Evolutionary conservation across 2,329 filamentous ascomycete genomes (phyloP).

Genomic region (Alternaria gansuensis): DNA sequence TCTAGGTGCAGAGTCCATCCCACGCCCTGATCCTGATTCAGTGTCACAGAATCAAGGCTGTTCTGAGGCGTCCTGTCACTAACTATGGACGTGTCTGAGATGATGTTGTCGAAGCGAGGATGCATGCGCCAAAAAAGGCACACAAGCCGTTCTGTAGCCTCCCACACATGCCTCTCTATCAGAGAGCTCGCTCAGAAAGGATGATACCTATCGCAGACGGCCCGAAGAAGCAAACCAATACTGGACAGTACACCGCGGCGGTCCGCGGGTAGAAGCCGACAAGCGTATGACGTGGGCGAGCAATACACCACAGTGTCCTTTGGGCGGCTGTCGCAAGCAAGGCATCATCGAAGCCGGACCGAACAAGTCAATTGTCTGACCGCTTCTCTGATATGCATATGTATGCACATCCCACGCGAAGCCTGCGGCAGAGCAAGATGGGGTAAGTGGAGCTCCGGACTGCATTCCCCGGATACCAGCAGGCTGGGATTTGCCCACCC

Average conservation of each 20-base stretch:
- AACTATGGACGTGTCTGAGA: conserved; percentile 22
- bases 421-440: conserved; percentile 30
- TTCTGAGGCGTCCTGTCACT: conserved; percentile 34
- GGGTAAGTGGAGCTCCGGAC: conserved; percentile 37
- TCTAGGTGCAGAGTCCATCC: conserved; percentile 39
- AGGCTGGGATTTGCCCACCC: conserved; percentile 26
- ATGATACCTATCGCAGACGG: conserved; percentile 20
- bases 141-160: conserved; percentile 18
- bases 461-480: conserved; percentile 38
- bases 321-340: conserved; percentile 23
- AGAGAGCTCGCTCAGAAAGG: conserved; percentile 13
- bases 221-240: conserved; percentile 27
- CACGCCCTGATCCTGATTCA: conserved; percentile 39
- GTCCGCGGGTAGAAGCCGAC: conserved; percentile 19
- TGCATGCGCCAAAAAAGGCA: conserved; percentile 22
- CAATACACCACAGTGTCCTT: conserved; percentile 19
- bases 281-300: conserved; percentile 23
- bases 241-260: conserved; percentile 6
- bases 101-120: conserved; percentile 13
- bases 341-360: conserved; percentile 17
- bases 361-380: conserved; percentile 35
- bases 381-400: conserved; percentile 30
- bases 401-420: conserved; percentile 36
- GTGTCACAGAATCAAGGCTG: conserved; percentile 15
- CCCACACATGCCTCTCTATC: conserved; percentile 24